Evolutionary conservation across 805 yeast genomes (phyloP).

Genomic region (Kuraishia cidri): DNA sequence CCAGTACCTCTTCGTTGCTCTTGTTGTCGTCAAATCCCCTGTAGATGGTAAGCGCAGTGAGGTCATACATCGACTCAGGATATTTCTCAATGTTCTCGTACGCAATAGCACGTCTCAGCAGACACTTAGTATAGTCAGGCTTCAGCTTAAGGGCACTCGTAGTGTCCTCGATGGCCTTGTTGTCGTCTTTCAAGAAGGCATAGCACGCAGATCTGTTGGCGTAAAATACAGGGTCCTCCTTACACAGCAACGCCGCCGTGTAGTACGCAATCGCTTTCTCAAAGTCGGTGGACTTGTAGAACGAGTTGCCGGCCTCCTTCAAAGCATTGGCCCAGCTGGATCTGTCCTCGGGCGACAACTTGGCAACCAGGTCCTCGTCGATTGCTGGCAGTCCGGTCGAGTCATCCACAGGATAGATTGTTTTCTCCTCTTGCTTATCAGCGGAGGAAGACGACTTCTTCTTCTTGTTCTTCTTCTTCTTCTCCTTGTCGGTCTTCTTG

Average conservation of each 20-base stretch:
- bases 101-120: conserved; percentile 88
- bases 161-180: conserved; percentile 82
- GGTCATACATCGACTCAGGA: conserved; percentile 83
- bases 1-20: conserved; percentile 71
- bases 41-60: conserved; percentile 79
- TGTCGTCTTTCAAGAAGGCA: conserved; percentile 70
- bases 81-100: conserved; percentile 73
- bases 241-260: conserved; percentile 65
- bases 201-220: conserved; percentile 97
- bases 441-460: conserved; percentile 18
- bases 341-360: conserved; percentile 41
- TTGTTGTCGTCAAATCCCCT: conserved; percentile 61
- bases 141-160: conserved; percentile 77
- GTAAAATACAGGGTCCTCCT: conserved; percentile 80
- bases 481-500: conserved; percentile 19
- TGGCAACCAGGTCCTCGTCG: conserved; percentile 32
- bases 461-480: conserved; percentile 34
- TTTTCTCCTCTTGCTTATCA: conserved; percentile 17
- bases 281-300: conserved; percentile 62
- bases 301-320: conserved; percentile 84
- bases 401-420: conserved; percentile 39
- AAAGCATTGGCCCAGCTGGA: conserved; percentile 62
- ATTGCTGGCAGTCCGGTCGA: conserved; percentile 51
- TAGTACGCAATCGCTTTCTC: conserved; percentile 75
- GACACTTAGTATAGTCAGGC: conserved; percentile 87